phyloP scores from a whole-genome alignment of 2,329 filamentous ascomycete genomes.

The Sporothrix dimorphospora region DNA sequence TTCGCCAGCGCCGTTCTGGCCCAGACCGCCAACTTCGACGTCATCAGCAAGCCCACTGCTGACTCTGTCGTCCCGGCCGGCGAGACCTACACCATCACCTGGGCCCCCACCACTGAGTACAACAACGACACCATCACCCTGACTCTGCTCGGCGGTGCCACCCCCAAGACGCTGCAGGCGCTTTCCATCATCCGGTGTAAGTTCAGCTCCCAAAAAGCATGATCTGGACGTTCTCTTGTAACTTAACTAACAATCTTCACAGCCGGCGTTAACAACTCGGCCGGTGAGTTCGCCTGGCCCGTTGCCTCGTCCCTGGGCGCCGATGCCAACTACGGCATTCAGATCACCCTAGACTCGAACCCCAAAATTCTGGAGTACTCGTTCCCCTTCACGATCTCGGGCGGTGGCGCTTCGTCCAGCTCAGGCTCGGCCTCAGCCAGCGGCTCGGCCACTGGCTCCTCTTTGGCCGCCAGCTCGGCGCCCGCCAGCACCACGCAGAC shows the following conservation, averaged over 20 bases:
- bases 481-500: constrained; percentile 28
- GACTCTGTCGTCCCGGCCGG: constrained; percentile 54
- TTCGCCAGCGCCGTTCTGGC: constrained; percentile 55
- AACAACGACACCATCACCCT: constrained; percentile 53
- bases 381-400: constrained; percentile 60
- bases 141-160: constrained; percentile 57
- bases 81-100: constrained; percentile 54
- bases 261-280: constrained; percentile 54
- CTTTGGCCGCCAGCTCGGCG: constrained; percentile 31
- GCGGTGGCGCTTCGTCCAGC: constrained; percentile 29
- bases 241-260: not conserved
- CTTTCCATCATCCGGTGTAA: constrained; percentile 52
- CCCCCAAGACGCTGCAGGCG: constrained; percentile 48
- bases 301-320: constrained; percentile 52
- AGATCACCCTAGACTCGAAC: constrained; percentile 55
- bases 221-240: constrained; percentile 38
- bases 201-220: not conserved
- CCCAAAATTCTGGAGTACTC: constrained; percentile 62
- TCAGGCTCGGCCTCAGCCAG: constrained; percentile 30
- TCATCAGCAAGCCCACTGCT: constrained; percentile 52
- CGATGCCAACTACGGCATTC: constrained; percentile 59
- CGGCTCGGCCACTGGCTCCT: constrained; percentile 31
- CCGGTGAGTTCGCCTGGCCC: constrained; percentile 54
- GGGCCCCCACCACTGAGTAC: constrained; percentile 50
- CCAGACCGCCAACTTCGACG: constrained; percentile 60